Conservation (phyloP, 768 basidiomycete species). For the Tubosaeta brunneosetosa region DNA sequence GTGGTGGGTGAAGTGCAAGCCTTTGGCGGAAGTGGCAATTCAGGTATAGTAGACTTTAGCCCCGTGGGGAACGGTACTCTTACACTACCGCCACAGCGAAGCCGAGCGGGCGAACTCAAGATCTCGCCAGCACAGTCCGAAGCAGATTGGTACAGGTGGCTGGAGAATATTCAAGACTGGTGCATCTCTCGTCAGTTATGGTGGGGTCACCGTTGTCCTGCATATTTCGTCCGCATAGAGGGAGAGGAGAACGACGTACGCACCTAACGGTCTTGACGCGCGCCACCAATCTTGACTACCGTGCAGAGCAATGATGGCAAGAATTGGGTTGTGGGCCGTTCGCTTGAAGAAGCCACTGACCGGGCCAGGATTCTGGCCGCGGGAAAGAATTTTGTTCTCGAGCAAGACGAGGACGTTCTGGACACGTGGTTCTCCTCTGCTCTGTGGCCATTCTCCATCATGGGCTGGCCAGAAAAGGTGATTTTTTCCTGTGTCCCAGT, state of each 20-base stretch:
- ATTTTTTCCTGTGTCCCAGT: not conserved
- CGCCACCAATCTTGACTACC: not conserved
- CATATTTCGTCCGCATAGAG: slow-evolving; percentile 86
- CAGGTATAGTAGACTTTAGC: slow-evolving; percentile 45
- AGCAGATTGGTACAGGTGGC: slow-evolving; percentile 94
- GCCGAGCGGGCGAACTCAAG: slow-evolving; percentile 76
- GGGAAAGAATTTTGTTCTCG: slow-evolving; percentile 64
- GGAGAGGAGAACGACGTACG: slow-evolving; percentile 65
- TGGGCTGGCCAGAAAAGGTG: slow-evolving; percentile 97
- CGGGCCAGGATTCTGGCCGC: slow-evolving; percentile 67
- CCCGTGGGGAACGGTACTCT: not conserved
- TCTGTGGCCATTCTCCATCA: slow-evolving; percentile 95
- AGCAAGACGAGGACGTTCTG: slow-evolving; percentile 95
- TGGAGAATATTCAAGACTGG: slow-evolving; percentile 96
- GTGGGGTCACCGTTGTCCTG: slow-evolving; percentile 98
- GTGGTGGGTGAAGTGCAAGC: slow-evolving; percentile 97
- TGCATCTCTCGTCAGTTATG: slow-evolving; percentile 98
- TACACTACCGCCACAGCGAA: slow-evolving; percentile 52
- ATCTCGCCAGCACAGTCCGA: slow-evolving; percentile 85
- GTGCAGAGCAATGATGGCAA: slow-evolving; percentile 60
- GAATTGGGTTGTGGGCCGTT: slow-evolving; percentile 90
- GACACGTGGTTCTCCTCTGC: slow-evolving; percentile 99
- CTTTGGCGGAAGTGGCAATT: slow-evolving; percentile 85
- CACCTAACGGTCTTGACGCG: not conserved
- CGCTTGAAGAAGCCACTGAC: slow-evolving; percentile 67